Evolutionary conservation across 2,329 filamentous ascomycete species (phyloP), one percentile per base, ranked within the genome.

Genomic region (Fusarium papillatum): DNA sequence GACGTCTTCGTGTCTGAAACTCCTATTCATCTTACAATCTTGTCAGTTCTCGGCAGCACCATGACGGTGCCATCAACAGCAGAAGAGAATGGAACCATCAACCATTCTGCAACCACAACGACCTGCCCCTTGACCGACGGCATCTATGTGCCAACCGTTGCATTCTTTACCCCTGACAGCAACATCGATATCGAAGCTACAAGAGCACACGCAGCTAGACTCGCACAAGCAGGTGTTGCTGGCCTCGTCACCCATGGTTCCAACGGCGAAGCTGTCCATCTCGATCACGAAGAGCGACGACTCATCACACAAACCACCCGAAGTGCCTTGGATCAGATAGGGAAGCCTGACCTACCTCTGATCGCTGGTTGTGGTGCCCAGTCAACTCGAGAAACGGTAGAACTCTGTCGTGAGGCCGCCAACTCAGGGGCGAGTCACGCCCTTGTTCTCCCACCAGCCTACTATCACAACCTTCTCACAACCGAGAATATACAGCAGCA

Each of bases 261-360:
- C 78, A 95, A 95, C 80, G 93, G 93, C 78, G 93, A 95, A 84
- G 93, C 93, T 0, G 92, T 93, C 4, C 93, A 95, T 80, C 87
- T 95, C 13, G 89, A 90, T 64, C 90, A 90, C 74, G 87, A 89
- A n/a, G 93, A 95, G 82, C 89, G 93, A 61, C 88, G 89, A 64
- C 84, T 88, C 65, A 87, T 95, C 74, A 93, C 90, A n/a, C 85
- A 84, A 66, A 87, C 89, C 26, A 93, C 92, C 5, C 89, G 92
- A 22, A 86, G 88, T 71, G 91, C 91, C 24, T 86, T 94, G 10
- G 88, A 92, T 77, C 85, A 87, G 22, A 87, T 88, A 26, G 90
- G 91, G 10, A 90, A 88, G 77, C 77, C 83, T 3, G 83, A 87
- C 34, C 83, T 93, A 79, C 90, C 92, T 4, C 82, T 95, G 50